Conservation (phyloP, 805 yeast species). For the Kazachstania martiniae region DNA sequence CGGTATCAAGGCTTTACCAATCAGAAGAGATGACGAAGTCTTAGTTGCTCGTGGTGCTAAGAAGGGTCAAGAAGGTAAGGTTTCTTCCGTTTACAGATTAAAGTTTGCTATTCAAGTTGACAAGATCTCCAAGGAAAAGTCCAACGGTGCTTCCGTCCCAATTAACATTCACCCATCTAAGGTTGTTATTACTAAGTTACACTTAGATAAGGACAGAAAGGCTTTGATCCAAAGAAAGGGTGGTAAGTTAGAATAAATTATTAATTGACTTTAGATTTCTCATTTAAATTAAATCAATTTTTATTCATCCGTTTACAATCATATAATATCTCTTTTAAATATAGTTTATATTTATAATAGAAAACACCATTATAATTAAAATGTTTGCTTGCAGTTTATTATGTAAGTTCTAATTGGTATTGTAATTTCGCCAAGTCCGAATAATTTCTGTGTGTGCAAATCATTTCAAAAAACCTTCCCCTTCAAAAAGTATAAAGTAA, state of each 20-base stretch:
- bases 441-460: too few relatives aligned
- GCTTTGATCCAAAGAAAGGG: slow-evolving; percentile 96
- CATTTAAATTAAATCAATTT: not conserved
- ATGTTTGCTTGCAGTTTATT: too few relatives aligned
- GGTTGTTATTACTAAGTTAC: slow-evolving; percentile 96
- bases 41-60: slow-evolving; percentile 95
- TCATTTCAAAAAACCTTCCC: too few relatives aligned
- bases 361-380: too few relatives aligned
- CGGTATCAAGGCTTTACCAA: slow-evolving; percentile 91
- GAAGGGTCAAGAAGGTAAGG: slow-evolving; percentile 99
- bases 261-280: not conserved
- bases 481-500: too few relatives aligned
- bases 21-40: slow-evolving; percentile 96
- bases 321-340: too few relatives aligned
- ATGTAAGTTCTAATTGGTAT: too few relatives aligned
- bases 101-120: slow-evolving; percentile 94
- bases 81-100: slow-evolving; percentile 97
- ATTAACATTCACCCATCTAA: slow-evolving; percentile 97
- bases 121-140: slow-evolving; percentile 95
- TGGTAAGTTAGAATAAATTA: slow-evolving; percentile 81
- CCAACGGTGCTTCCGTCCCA: slow-evolving; percentile 95
- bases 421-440: too few relatives aligned
- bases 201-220: slow-evolving; percentile 98
- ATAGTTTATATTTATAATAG: too few relatives aligned
- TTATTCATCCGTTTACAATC: not conserved